Evolutionary conservation across 2,329 filamentous ascomycete genomes (phyloP).

Genomic region (Neonectria hederae): DNA sequence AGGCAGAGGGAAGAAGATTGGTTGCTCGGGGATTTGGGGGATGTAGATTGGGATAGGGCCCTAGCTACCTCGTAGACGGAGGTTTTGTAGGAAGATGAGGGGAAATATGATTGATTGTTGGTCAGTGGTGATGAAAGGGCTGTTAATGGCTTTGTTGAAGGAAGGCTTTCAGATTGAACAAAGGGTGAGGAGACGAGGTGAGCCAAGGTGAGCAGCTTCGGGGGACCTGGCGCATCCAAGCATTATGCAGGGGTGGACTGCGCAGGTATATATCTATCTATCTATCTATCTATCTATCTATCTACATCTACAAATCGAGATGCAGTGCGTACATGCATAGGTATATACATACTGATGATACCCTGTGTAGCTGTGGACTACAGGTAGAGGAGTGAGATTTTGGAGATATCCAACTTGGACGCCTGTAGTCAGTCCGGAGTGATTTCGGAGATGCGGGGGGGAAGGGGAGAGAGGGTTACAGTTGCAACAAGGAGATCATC

Average conservation of each 20-base stretch:
- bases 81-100: neutral
- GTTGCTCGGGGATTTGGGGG: neutral
- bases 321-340: neutral
- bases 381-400: neutral
- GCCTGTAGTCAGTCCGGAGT: constrained; percentile 1
- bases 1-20: neutral
- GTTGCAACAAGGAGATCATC: neutral
- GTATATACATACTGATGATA: neutral
- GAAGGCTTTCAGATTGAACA: neutral
- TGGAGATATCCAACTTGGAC: neutral
- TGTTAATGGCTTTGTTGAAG: neutral
- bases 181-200: neutral
- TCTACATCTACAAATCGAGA: neutral
- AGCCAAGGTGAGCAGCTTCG: neutral
- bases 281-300: too few species aligned
- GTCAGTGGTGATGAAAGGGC: neutral
- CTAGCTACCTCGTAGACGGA: neutral
- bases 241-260: neutral
- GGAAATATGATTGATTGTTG: neutral
- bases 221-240: neutral
- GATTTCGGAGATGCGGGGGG: constrained; percentile 6
- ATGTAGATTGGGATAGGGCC: too few species aligned
- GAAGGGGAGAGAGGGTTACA: neutral
- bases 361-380: neutral
- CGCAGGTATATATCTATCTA: neutral